A percentile compares a stretch with the other conserved stretches of the same genome.
Conservation (phyloP, 1,139 yeast species). For the Yamadazyma dushanensis region DNA sequence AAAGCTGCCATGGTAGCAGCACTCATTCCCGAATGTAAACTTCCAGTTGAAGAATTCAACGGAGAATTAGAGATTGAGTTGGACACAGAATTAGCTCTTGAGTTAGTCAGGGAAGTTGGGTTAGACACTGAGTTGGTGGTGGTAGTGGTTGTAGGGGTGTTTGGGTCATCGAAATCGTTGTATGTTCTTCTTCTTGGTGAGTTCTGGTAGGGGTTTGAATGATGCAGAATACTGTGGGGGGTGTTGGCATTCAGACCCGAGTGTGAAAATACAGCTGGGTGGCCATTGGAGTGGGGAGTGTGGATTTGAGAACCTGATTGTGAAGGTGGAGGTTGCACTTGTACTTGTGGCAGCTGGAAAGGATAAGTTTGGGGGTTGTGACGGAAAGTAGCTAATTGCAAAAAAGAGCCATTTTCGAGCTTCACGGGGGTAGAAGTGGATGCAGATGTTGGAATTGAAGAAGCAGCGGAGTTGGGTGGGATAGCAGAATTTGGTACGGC, state of each 20-base stretch:
- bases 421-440: slow-evolving; percentile 13
- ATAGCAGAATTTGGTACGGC: slow-evolving; percentile 8
- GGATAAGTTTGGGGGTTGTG: slow-evolving; percentile 12
- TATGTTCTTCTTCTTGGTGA: slow-evolving; percentile 10
- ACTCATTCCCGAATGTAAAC: slow-evolving; percentile 1
- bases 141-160: slow-evolving; percentile 8
- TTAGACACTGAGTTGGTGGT: slow-evolving; percentile 9
- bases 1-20: background rate
- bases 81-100: slow-evolving; percentile 5
- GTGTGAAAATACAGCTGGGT: background rate
- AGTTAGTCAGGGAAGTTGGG: slow-evolving; percentile 8
- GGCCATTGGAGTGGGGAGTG: background rate
- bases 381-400: slow-evolving; percentile 20
- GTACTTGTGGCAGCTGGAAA: background rate
- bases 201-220: background rate
- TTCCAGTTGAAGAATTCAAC: slow-evolving; percentile 1
- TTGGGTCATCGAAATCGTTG: slow-evolving; percentile 7
- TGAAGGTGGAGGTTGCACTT: background rate
- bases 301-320: background rate
- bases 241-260: background rate
- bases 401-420: slow-evolving; percentile 7
- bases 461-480: slow-evolving; percentile 13
- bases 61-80: slow-evolving; percentile 11
- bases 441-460: slow-evolving; percentile 11
- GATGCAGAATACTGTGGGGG: slow-evolving; percentile 6